Conservation (phyloP, 2,329 filamentous ascomycete species). For the Fusarium sp. region DNA sequence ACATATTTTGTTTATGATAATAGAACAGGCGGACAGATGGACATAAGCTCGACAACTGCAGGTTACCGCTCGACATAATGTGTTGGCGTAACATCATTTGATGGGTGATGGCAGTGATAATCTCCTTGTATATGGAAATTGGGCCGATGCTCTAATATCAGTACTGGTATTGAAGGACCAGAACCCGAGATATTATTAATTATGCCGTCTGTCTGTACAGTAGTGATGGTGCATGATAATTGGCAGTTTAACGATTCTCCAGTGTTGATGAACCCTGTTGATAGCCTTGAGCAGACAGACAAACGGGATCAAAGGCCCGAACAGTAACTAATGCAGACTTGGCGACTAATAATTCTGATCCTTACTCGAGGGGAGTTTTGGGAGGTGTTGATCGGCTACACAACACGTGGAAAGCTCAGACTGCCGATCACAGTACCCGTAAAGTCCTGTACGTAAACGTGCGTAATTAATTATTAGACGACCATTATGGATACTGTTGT, state of each 20-base stretch:
- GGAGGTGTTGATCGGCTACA: slow-evolving; percentile 2
- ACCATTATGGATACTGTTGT: not conserved
- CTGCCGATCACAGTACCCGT: slow-evolving; percentile 23
- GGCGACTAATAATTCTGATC: not conserved
- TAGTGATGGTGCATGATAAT: not conserved
- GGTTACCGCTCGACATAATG: slow-evolving; percentile 8
- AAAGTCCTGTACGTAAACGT: not conserved
- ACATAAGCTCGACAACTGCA: slow-evolving; percentile 12
- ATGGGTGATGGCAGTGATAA: slow-evolving; percentile 16
- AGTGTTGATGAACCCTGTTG: not conserved
- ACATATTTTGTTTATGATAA: not conserved
- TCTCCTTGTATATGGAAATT: slow-evolving; percentile 21
- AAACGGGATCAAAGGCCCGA: slow-evolving; percentile 3
- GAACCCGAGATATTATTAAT: not conserved
- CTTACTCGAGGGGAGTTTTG: no score
- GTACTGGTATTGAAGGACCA: not conserved
- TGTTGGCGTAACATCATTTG: slow-evolving; percentile 12
- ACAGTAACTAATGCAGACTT: slow-evolving; percentile 1
- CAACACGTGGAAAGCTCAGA: slow-evolving; percentile 28
- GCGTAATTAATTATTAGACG: not conserved
- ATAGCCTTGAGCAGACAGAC: not conserved
- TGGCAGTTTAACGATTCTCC: slow-evolving; percentile 2
- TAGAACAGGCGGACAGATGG: not conserved
- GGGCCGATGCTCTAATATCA: not conserved
- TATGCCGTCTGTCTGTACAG: not conserved